Evolutionary conservation across 1,284 basidiomycete species (phyloP), one percentile per base, ranked within the genome.

Genomic region (Violaceomyces palustris): DNA sequence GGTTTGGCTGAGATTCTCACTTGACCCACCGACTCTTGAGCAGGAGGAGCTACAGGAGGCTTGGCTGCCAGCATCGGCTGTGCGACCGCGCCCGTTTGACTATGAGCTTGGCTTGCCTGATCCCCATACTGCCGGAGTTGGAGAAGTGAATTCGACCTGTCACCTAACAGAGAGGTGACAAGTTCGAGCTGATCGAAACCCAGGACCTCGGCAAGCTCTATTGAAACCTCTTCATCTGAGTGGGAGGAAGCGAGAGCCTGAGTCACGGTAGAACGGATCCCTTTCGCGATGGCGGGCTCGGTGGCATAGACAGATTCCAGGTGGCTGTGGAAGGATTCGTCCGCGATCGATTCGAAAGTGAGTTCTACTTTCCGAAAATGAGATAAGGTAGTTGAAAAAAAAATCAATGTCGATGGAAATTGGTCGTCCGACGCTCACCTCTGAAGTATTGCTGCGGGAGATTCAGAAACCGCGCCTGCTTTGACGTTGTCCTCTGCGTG

Each of bases 141-240:
- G n/a, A 2, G 14, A 3, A 1, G 27, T 2, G 2, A 10, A 4
- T 14, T 26, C 19, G 14, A 37, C 31, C 25, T 51, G 44, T 77
- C 60, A 11, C 55, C 42, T 27, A 77, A 62, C 2, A 75, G 75
- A 17, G 74, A 73, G 12, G 44, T 50, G 14, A 72, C 61, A 19
- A 68, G 53, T 12, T 88, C 88, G 26, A 91, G 81, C 23, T 87
- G 81, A 53, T 93, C 88, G 65, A 86, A 89, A 0, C 92, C 92
- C 37, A 93, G 75, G n/a, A 86, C 76, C 54, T 94, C 90, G 3
- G 81, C 82, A 2, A 94, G 74, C 56, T 87, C 84, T 25, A 77
- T 80, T 21, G 88, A 87, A 24, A 92, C 83, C n/a, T 81, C 81
- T 34, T 90, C 86, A 2, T 42, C 54, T 15, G 52, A 49, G 10